A percentile compares a stretch with the other conserved stretches of the same genome.
Conservation (phyloP, 805 yeast genomes). For the Suhomyces xylopsoci region DNA sequence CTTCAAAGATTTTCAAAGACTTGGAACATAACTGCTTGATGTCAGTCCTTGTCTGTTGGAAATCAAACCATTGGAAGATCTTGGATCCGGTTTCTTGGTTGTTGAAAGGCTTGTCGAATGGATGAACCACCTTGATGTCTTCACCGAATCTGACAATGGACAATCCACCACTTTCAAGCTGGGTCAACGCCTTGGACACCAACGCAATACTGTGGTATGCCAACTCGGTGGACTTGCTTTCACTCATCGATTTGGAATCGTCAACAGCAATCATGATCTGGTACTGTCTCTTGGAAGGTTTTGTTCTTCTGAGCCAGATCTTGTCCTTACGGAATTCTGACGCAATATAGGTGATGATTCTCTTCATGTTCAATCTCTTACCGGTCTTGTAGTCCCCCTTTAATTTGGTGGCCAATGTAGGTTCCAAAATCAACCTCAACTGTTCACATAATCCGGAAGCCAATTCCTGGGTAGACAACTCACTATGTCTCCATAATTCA, state of each 20-base stretch:
- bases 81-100: slow-evolving; percentile 74
- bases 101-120: slow-evolving; percentile 81
- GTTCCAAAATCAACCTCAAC: slow-evolving; percentile 86
- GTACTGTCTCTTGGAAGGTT: slow-evolving; percentile 95
- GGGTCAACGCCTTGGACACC: slow-evolving; percentile 90
- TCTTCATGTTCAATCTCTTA: slow-evolving; percentile 92
- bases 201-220: slow-evolving; percentile 94
- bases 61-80: slow-evolving; percentile 84
- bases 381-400: slow-evolving; percentile 97
- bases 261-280: slow-evolving; percentile 97
- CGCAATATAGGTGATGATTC: slow-evolving; percentile 96
- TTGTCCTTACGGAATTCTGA: slow-evolving; percentile 96
- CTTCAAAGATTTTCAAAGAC: slow-evolving; percentile 71
- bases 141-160: slow-evolving; percentile 91
- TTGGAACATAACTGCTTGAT: slow-evolving; percentile 67
- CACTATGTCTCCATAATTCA: slow-evolving; percentile 79
- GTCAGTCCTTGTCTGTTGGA: slow-evolving; percentile 85
- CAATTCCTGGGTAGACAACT: slow-evolving; percentile 79
- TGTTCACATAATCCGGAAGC: slow-evolving; percentile 90
- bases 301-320: slow-evolving; percentile 96
- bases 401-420: slow-evolving; percentile 92
- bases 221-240: slow-evolving; percentile 80
- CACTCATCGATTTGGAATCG: slow-evolving; percentile 97
- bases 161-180: slow-evolving; percentile 89
- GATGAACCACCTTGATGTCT: slow-evolving; percentile 77